Conservation (phyloP, 2,329 filamentous ascomycete genomes). For the Beauveria sp. region DNA sequence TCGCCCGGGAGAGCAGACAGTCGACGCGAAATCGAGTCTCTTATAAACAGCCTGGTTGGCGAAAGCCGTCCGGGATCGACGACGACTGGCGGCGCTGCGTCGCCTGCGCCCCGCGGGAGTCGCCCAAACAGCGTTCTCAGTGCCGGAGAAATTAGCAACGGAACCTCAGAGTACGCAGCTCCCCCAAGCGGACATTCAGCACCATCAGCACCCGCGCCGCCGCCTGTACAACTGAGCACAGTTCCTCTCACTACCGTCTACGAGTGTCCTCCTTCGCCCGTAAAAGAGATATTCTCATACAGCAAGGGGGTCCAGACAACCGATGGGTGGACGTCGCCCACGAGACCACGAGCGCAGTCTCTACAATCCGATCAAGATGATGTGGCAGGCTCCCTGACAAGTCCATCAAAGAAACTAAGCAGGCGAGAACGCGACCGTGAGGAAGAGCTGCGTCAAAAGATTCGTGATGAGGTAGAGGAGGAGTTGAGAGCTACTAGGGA, state of each 20-base stretch:
- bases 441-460: conserved; percentile 77
- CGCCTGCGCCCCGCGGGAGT: conserved; percentile 62
- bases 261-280: conserved; percentile 68
- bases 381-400: conserved; percentile 43
- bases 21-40: conserved; percentile 70
- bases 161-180: conserved; percentile 54
- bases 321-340: conserved; percentile 58
- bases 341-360: conserved; percentile 35
- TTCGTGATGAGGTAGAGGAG: conserved; percentile 86
- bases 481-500: conserved; percentile 71
- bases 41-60: conserved; percentile 78
- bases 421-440: conserved; percentile 74
- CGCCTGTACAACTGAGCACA: conserved; percentile 62
- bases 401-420: conserved; percentile 66
- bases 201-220: conserved; percentile 21
- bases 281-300: conserved; percentile 86
- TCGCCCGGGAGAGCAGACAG: conserved; percentile 61
- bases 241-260: conserved; percentile 68
- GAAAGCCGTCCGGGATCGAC: conserved; percentile 67
- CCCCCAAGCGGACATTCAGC: conserved; percentile 34
- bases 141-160: conserved; percentile 70
- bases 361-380: conserved; percentile 54
- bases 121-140: conserved; percentile 82
- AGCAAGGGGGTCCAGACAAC: conserved; percentile 94
- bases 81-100: conserved; percentile 53